These are phyloP conservation scores for Pogostemon cablin DNA, from an alignment of 257 asterid species.

Conservation along the genomic window DNA sequence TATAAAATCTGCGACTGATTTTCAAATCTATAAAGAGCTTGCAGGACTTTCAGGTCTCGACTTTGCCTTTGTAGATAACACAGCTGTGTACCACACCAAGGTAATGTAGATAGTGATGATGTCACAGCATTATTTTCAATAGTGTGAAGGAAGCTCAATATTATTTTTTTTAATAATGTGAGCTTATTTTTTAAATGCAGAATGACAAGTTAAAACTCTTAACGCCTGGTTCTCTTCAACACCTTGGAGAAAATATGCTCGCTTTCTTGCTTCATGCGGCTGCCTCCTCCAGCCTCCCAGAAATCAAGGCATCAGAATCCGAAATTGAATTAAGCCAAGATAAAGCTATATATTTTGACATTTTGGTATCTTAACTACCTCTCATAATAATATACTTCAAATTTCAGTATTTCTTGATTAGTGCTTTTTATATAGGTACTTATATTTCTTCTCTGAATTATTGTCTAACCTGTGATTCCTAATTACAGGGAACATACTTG, in stretches of 20 bases:
- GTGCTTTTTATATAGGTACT: too few species aligned
- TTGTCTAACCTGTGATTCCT: conserved; percentile 30
- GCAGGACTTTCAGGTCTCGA: conserved; percentile 98
- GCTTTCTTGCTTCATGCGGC: conserved; percentile 86
- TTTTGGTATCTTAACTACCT: conserved; percentile 61
- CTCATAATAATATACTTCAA: background rate
- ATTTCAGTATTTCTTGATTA: too few species aligned
- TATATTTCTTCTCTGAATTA: background rate
- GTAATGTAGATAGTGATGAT: conserved; percentile 40
- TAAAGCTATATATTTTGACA: conserved; percentile 80
- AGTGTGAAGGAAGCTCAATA: background rate
- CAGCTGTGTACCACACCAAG: conserved; percentile 97
- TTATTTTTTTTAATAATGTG: conserved; percentile 5
- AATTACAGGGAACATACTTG: conserved; percentile 82
- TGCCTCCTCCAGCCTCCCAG: conserved; percentile 73
- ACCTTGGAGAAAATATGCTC: conserved; percentile 98
- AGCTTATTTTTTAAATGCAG: conserved; percentile 52
- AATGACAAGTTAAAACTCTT: conserved; percentile 81
- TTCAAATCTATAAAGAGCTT: conserved; percentile 91
- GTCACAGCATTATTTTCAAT: conserved; percentile 1
- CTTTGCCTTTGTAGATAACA: conserved; percentile 80
- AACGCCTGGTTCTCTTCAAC: conserved; percentile 97
- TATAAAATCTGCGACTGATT: conserved; percentile 91
- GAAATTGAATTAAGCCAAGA: conserved; percentile 48
- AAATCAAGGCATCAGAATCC: conserved; percentile 46